These are phyloP conservation scores for Metschnikowia corniflorae DNA, from an alignment of 805 yeast species.

Conservation along the genomic window DNA sequence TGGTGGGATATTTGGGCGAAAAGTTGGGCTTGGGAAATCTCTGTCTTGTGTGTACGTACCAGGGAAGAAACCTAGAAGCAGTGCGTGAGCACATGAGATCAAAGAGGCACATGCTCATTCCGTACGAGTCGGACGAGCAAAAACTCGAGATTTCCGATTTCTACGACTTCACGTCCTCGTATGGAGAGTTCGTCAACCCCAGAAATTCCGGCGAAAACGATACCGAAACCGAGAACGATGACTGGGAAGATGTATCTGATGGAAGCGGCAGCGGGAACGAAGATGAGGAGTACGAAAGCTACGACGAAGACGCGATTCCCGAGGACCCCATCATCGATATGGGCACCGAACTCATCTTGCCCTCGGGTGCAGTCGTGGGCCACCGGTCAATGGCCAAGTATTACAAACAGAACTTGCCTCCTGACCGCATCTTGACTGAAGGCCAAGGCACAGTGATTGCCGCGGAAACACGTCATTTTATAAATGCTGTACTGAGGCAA, in stretches of 20 bases:
- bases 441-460: constrained; percentile 45
- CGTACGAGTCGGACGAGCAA: constrained; percentile 81
- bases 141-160: constrained; percentile 71
- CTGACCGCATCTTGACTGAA: constrained; percentile 40
- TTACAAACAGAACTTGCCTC: constrained; percentile 42
- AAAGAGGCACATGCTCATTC: constrained; percentile 85
- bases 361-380: constrained; percentile 42
- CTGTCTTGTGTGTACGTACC: constrained; percentile 78
- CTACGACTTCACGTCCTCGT: constrained; percentile 77
- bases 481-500: constrained; percentile 36
- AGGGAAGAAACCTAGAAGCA: constrained; percentile 81
- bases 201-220: constrained; percentile 4
- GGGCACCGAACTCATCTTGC: constrained; percentile 38
- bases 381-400: constrained; percentile 43
- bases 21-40: constrained; percentile 78
- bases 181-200: constrained; percentile 26
- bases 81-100: constrained; percentile 84
- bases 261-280: constrained; percentile 11
- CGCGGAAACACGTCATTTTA: constrained; percentile 51
- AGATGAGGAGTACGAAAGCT: constrained; percentile 20
- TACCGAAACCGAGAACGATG: constrained; percentile 18
- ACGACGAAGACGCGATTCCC: constrained; percentile 27
- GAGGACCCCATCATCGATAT: constrained; percentile 32
- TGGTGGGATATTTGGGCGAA: constrained; percentile 72
- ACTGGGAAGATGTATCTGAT: constrained; percentile 42